A percentile compares a stretch with the other conserved stretches of the same genome.
Evolutionary conservation across 2,329 filamentous ascomycete genomes (phyloP).

Genomic region (Botryotinia convoluta): DNA sequence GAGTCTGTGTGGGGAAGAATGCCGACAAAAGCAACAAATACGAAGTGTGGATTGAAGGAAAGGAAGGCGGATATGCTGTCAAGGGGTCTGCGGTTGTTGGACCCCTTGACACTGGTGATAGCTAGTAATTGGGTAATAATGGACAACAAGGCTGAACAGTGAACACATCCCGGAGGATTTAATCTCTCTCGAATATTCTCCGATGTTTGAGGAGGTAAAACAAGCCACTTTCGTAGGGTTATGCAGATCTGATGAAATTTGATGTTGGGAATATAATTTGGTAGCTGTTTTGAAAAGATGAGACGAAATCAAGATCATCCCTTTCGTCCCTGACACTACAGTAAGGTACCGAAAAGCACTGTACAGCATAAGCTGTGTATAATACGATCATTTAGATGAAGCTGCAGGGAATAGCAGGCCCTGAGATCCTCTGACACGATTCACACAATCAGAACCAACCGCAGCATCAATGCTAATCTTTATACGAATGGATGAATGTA

Average conservation of each 20-base stretch:
- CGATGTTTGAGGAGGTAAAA: constrained; percentile 18
- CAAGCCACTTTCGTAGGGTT: constrained; percentile 15
- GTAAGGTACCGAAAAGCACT: constrained; percentile 8
- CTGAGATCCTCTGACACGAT: constrained; percentile 1
- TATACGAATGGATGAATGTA: constrained; percentile 1
- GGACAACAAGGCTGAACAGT: constrained; percentile 18
- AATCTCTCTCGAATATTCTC: constrained; percentile 21
- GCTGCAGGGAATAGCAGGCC: background rate
- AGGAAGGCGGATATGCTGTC: constrained; percentile 60
- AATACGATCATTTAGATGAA: background rate
- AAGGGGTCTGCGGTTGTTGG: constrained; percentile 48
- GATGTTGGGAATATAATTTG: constrained; percentile 5
- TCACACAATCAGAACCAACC: background rate
- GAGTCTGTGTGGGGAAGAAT: constrained; percentile 61
- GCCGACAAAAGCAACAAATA: constrained; percentile 44
- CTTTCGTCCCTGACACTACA: constrained; percentile 18
- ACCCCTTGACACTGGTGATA: constrained; percentile 14
- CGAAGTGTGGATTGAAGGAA: constrained; percentile 65
- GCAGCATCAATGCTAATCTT: background rate
- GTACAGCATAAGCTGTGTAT: background rate
- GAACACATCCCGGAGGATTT: background rate
- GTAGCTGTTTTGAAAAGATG: constrained; percentile 20
- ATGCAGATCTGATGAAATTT: constrained; percentile 10
- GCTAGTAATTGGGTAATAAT: constrained; percentile 1
- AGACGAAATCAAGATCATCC: constrained; percentile 20